Percentiles rank a stretch among this genome's conserved stretches.
Evolutionary conservation across 108 stramenopile genomes (phyloP).

Genomic region (Cyclostephanos invisitatus): DNA sequence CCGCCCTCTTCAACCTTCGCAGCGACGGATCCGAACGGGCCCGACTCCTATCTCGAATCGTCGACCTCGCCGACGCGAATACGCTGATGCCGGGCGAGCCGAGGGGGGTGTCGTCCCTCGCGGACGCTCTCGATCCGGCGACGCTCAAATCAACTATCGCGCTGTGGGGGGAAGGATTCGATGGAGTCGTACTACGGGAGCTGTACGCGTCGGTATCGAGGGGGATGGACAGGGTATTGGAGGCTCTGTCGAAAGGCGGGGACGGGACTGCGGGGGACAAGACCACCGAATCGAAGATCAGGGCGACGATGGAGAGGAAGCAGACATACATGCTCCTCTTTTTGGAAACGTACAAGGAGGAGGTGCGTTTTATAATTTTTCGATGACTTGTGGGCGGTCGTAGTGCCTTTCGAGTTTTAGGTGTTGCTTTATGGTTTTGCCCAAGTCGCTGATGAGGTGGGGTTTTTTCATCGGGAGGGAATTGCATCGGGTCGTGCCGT

Average conservation of each 20-base stretch:
- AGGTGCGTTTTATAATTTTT: conserved; percentile 55
- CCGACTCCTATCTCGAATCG: conserved; percentile 59
- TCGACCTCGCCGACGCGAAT: conserved; percentile 50
- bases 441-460: too few relatives aligned
- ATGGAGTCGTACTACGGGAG: conserved; percentile 29
- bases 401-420: conserved; percentile 11
- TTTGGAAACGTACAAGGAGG: conserved; percentile 66
- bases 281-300: conserved; percentile 25
- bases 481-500: too few relatives aligned
- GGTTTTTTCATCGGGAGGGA: too few relatives aligned
- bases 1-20: conserved; percentile 79
- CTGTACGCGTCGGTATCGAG: conserved; percentile 64
- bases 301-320: conserved; percentile 45
- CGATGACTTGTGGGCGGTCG: too few relatives aligned
- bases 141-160: conserved; percentile 26
- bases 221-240: conserved; percentile 43
- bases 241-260: conserved; percentile 17
- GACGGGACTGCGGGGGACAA: too few relatives aligned
- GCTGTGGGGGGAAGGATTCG: conserved; percentile 36
- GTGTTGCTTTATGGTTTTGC: too few relatives aligned
- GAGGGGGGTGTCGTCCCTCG: conserved; percentile 44
- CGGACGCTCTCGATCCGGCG: conserved; percentile 50
- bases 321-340: conserved; percentile 71
- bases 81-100: conserved; percentile 39
- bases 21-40: conserved; percentile 62